Percentiles rank a stretch among this genome's conserved stretches.
These are phyloP conservation scores for Aspergillus sp. DNA, from an alignment of 2,329 filamentous ascomycete genomes.

Conservation along the genomic window DNA sequence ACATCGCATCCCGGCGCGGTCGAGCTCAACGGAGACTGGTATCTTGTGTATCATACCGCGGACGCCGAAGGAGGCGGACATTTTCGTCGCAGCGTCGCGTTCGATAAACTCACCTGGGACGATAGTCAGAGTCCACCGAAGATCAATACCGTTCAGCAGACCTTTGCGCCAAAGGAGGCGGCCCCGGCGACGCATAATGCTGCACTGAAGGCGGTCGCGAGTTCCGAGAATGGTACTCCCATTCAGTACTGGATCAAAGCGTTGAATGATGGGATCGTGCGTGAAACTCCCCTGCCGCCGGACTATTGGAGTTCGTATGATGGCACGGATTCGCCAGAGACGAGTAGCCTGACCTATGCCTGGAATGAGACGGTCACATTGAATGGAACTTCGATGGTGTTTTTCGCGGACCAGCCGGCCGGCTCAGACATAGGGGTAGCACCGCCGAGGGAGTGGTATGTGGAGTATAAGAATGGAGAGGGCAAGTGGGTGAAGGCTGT, in stretches of 20 bases:
- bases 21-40: background rate
- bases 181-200: background rate
- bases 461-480: background rate
- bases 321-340: background rate
- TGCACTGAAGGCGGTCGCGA: background rate
- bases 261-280: constrained; percentile 2
- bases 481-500: background rate
- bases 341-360: background rate
- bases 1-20: constrained; percentile 1
- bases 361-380: constrained; percentile 3
- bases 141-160: background rate
- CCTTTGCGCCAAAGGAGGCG: background rate
- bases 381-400: constrained; percentile 1
- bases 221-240: background rate
- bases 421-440: background rate
- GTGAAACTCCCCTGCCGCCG: background rate
- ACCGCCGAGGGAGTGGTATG: background rate
- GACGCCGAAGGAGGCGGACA: constrained; percentile 2
- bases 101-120: constrained; percentile 1
- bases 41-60: constrained; percentile 3
- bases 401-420: constrained; percentile 1
- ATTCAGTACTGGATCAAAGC: constrained; percentile 5
- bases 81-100: constrained; percentile 2
- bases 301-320: constrained; percentile 1
- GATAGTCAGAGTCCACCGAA: background rate